Percentiles rank a stretch among this genome's conserved stretches.
Evolutionary conservation across 2,329 filamentous ascomycete genomes (phyloP).

Genomic region (Talaromyces marneffei): DNA sequence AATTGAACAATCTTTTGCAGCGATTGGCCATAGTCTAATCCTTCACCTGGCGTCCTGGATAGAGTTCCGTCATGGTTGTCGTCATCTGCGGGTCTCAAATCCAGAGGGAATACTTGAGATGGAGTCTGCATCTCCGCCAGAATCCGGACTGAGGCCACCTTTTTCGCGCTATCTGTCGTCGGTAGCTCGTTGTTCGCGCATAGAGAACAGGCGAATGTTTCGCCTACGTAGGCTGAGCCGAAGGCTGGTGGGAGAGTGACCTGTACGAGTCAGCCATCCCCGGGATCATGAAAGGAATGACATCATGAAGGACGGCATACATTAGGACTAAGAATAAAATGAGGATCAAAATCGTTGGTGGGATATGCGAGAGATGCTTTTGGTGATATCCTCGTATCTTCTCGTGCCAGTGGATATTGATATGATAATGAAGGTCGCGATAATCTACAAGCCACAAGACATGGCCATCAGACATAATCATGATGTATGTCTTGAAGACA

Average conservation of each 20-base stretch:
- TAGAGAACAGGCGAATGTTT: constrained; percentile 88
- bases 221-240: constrained; percentile 89
- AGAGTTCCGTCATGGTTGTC: constrained; percentile 27
- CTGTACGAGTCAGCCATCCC: constrained; percentile 18
- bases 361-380: constrained; percentile 72
- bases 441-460: constrained; percentile 50
- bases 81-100: constrained; percentile 46
- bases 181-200: constrained; percentile 85
- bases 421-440: constrained; percentile 58
- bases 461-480: background rate
- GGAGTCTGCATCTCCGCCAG: constrained; percentile 95
- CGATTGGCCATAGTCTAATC: constrained; percentile 51
- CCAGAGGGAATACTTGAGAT: constrained; percentile 62
- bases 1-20: constrained; percentile 78
- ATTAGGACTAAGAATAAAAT: constrained; percentile 54
- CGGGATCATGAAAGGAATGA: too few relatives aligned
- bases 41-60: constrained; percentile 18
- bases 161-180: constrained; percentile 34
- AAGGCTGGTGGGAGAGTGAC: constrained; percentile 87
- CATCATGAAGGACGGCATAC: constrained; percentile 29
- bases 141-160: constrained; percentile 71
- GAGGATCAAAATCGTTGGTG: constrained; percentile 41
- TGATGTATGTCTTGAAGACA: too few relatives aligned
- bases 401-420: constrained; percentile 40
- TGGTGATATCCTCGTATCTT: constrained; percentile 47